Conservation (phyloP, 768 basidiomycete species). For the Phylloporus sp. region DNA sequence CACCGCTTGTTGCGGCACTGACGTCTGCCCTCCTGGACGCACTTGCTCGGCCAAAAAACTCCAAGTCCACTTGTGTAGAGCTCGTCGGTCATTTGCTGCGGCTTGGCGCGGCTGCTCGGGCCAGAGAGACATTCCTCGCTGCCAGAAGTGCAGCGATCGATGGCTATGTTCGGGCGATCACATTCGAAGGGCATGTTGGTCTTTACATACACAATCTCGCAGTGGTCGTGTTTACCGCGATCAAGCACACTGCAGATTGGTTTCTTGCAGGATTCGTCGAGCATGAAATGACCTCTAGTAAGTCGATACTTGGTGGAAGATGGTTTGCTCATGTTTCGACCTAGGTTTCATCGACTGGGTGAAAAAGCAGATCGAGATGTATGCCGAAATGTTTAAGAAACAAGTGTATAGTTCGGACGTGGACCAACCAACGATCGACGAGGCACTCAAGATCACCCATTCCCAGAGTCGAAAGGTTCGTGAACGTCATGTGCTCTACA, state of each 20-base stretch:
- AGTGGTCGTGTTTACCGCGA: slow-evolving; percentile 85
- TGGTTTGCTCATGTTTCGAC: neutral
- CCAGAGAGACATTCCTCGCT: slow-evolving; percentile 75
- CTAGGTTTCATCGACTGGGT: slow-evolving; percentile 95
- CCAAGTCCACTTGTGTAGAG: slow-evolving; percentile 67
- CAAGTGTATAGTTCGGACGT: slow-evolving; percentile 88
- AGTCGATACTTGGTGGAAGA: slow-evolving; percentile 25
- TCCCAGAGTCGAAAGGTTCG: slow-evolving; percentile 79
- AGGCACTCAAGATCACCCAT: slow-evolving; percentile 72
- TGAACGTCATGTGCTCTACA: neutral
- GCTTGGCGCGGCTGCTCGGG: slow-evolving; percentile 71
- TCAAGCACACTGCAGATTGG: slow-evolving; percentile 98
- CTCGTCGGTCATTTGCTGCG: slow-evolving; percentile 71
- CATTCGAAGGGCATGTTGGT: slow-evolving; percentile 83
- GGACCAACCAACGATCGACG: slow-evolving; percentile 64
- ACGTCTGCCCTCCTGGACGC: slow-evolving; percentile 66
- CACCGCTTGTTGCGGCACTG: slow-evolving; percentile 60
- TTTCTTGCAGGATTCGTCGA: slow-evolving; percentile 94
- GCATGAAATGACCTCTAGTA: slow-evolving; percentile 89
- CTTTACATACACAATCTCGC: slow-evolving; percentile 85
- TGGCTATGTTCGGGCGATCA: slow-evolving; percentile 77
- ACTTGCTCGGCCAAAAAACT: slow-evolving; percentile 69
- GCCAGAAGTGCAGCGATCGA: slow-evolving; percentile 73
- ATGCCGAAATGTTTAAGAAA: slow-evolving; percentile 78
- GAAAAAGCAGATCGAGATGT: slow-evolving; percentile 75